A percentile compares a stretch with the other conserved stretches of the same genome.
phyloP scores from a whole-genome alignment of 495 filamentous ascomycete genomes.

The Penicillium malachiteum region DNA sequence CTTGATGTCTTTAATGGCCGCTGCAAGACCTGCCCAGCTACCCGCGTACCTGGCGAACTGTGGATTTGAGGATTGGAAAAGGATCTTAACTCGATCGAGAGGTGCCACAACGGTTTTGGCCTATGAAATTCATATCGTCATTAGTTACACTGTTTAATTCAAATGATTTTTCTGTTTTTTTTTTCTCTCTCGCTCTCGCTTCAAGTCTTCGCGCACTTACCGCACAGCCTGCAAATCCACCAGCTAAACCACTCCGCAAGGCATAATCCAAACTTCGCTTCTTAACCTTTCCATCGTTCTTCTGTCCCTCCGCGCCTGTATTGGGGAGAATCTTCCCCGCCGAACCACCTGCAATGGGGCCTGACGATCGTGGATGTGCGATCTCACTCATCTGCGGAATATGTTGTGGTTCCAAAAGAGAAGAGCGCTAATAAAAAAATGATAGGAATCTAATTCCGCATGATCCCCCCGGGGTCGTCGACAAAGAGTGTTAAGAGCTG shows the following conservation, averaged over 20 bases:
- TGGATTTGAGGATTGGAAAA: constrained; percentile 94
- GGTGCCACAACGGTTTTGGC: constrained; percentile 95
- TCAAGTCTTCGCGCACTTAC: constrained; percentile 49
- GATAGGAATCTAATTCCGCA: constrained; percentile 21
- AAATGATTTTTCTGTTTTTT: not conserved
- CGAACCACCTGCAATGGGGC: constrained; percentile 25
- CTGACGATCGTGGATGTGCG: constrained; percentile 27
- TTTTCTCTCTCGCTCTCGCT: not conserved
- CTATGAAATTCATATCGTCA: constrained; percentile 39
- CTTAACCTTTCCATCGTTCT: constrained; percentile 34
- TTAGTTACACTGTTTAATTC: not conserved
- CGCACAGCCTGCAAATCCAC: constrained; percentile 83
- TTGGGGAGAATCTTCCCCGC: constrained; percentile 5
- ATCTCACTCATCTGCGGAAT: constrained; percentile 36
- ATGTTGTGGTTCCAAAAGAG: constrained; percentile 19
- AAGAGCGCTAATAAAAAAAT: not conserved
- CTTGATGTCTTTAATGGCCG: constrained; percentile 82
- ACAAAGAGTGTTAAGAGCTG: constrained; percentile 22
- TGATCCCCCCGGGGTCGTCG: constrained; percentile 36
- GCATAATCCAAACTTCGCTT: constrained; percentile 83
- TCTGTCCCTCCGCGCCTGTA: constrained; percentile 14
- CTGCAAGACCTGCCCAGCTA: constrained; percentile 74
- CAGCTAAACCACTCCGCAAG: constrained; percentile 75
- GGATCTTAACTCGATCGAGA: constrained; percentile 96
- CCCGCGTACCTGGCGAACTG: constrained; percentile 90